Conservation (phyloP, 2,329 filamentous ascomycete species). For the Delphinella strobiligena region DNA sequence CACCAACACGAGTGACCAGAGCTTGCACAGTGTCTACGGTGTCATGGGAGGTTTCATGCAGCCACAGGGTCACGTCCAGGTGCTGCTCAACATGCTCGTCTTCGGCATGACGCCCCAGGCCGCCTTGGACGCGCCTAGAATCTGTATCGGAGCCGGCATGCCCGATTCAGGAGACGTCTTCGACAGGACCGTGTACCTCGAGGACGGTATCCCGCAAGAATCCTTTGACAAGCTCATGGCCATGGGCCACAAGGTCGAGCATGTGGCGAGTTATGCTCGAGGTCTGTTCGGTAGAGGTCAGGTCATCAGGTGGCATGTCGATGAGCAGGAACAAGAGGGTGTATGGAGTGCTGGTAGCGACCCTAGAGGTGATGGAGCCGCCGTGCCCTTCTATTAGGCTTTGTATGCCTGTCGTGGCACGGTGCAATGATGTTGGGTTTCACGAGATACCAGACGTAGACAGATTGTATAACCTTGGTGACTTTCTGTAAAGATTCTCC, state of each 20-base stretch:
- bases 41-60: conserved; percentile 99
- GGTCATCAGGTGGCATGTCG: conserved; percentile 66
- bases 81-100: conserved; percentile 76
- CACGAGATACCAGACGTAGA: too few relatives aligned
- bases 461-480: too few relatives aligned
- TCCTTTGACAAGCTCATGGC: conserved; percentile 54
- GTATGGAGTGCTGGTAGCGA: conserved; percentile 89
- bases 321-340: conserved; percentile 49
- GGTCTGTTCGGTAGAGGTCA: conserved; percentile 75
- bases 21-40: conserved; percentile 75
- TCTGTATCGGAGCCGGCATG: conserved; percentile 72
- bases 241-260: conserved; percentile 61
- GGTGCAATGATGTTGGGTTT: too few relatives aligned
- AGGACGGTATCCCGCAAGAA: conserved; percentile 65
- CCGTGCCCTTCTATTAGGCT: too few relatives aligned
- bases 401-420: too few relatives aligned
- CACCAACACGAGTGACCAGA: conserved; percentile 62
- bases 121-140: conserved; percentile 79
- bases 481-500: too few relatives aligned
- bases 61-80: conserved; percentile 90
- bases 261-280: conserved; percentile 54
- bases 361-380: conserved; percentile 68
- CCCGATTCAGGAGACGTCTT: conserved; percentile 46
- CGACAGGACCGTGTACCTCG: conserved; percentile 59
- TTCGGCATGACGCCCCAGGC: conserved; percentile 75